Base-by-base conservation (phyloP, 1,284 basidiomycete species). In the Exobasidium cylindrosporum region DNA sequence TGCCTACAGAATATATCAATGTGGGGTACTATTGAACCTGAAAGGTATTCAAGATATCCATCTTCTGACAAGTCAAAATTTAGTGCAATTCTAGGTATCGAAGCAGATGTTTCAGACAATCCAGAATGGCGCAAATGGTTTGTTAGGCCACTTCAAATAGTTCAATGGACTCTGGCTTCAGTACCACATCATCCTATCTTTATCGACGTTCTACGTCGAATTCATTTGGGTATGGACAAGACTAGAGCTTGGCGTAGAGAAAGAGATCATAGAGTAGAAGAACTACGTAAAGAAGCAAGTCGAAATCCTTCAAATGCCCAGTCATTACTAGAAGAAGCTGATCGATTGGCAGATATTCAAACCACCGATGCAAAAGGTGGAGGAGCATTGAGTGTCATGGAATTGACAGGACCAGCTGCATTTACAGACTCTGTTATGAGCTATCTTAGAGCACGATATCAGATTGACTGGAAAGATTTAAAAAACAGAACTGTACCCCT, bases 251-350 rank as follows among this genome's bases (percentile, higher is more conserved):
- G 17, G 17, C 7, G 35, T 10, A 10, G 10, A 17, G 35, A 17
- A 40, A 40, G 17, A 40, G 35, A 7, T 40, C 35, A 10, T 40
- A 17, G 7, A 7, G 10, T 7, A 7, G 35, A n/a, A n/a, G n/a
- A 17, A 17, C 17, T 7, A 40, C 35, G 7, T 40, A 7, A 10
- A 17, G 35, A 40, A 40, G 10, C 10, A 40, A 7, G 17, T 40
- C 17, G 35, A 40, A 17, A 40, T 44, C 43, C 43, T 23, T 44
- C 43, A 14, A 14, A 14, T 44, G 13, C 43, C 43, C n/a, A 14
- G 14, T 44, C 43, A 44, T 44, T 23, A 44, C n/a, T 23, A 44
- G n/a, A 44, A 44, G 43, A 44, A 44, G 43, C 43, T 23, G 43
- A 44, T 13, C 43, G 43, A 14, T 14, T 14, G n/a, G n/a, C 13